phyloP scores from a whole-genome alignment of 2,329 filamentous ascomycete genomes.

The Colletotrichum gigasporum region DNA sequence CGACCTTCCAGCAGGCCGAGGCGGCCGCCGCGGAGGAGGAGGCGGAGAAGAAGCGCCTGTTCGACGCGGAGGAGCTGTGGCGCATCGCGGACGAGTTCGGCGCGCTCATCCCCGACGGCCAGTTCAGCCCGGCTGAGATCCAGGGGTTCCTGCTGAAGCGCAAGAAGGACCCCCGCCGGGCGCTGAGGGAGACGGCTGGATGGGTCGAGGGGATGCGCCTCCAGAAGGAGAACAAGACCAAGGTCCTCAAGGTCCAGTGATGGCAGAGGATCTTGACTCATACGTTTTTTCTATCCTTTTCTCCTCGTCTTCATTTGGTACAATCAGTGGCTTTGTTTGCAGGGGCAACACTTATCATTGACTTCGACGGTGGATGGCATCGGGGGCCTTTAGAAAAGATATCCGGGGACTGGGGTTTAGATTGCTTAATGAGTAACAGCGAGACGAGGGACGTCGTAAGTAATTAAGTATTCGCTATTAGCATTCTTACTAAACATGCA shows the following conservation, averaged over 20 bases:
- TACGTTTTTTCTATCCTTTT: conserved; percentile 2
- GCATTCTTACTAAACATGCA: too few species aligned
- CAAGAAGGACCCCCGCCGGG: conserved; percentile 66
- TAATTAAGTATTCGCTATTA: too few species aligned
- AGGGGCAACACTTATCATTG: too few species aligned
- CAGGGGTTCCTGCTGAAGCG: conserved; percentile 72
- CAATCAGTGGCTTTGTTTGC: too few species aligned
- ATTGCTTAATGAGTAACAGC: too few species aligned
- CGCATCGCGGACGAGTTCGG: conserved; percentile 60
- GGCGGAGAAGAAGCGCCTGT: conserved; percentile 30
- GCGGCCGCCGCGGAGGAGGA: background rate
- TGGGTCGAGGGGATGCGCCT: conserved; percentile 63
- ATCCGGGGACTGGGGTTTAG: too few species aligned
- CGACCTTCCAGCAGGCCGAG: background rate
- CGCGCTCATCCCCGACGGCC: conserved; percentile 58
- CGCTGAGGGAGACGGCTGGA: conserved; percentile 59
- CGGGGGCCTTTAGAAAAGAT: too few species aligned
- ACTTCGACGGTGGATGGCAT: too few species aligned
- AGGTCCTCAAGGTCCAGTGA: conserved; percentile 59
- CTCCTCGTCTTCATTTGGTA: too few species aligned
- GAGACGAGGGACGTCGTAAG: too few species aligned
- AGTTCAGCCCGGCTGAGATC: conserved; percentile 69
- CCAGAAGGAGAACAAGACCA: conserved; percentile 61
- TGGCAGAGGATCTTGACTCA: background rate
- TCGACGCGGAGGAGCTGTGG: conserved; percentile 48